Percentiles rank a stretch among this genome's conserved stretches.
phyloP scores from a whole-genome alignment of 768 basidiomycete species.

The Boletus rufocinnamomeus region DNA sequence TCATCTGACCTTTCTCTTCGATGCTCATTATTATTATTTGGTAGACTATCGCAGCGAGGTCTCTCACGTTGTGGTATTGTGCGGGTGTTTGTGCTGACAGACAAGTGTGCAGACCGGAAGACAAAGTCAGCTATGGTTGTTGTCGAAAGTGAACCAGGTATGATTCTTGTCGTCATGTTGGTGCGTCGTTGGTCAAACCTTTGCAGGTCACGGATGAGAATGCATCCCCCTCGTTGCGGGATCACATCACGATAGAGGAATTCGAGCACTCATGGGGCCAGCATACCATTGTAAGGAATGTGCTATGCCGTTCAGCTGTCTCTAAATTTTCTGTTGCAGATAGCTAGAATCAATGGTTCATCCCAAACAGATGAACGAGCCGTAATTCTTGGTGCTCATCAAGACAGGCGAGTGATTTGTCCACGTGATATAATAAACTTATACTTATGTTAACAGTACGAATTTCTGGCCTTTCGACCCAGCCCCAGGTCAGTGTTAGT shows the following conservation, averaged over 20 bases:
- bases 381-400: constrained; percentile 78
- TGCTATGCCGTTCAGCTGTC: background rate
- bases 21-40: constrained; percentile 25
- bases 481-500: constrained; percentile 60
- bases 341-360: constrained; percentile 75
- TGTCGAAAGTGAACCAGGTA: constrained; percentile 67
- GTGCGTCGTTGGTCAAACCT: constrained; percentile 1
- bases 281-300: constrained; percentile 62
- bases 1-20: background rate
- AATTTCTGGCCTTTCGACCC: constrained; percentile 76
- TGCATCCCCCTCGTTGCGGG: constrained; percentile 56
- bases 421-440: constrained; percentile 2
- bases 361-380: constrained; percentile 59
- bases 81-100: constrained; percentile 16
- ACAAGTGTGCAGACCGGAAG: constrained; percentile 56
- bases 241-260: constrained; percentile 64
- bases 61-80: constrained; percentile 19
- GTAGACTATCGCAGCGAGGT: constrained; percentile 78
- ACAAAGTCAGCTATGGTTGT: constrained; percentile 78
- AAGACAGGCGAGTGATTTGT: constrained; percentile 59
- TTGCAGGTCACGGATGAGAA: constrained; percentile 62
- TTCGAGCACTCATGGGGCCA: constrained; percentile 86
- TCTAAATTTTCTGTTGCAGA: constrained; percentile 41
- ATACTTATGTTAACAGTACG: constrained; percentile 43
- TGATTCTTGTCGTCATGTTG: constrained; percentile 2